phyloP scores from a whole-genome alignment of 2,329 filamentous ascomycete genomes.

The Colletotrichum spinosum region DNA sequence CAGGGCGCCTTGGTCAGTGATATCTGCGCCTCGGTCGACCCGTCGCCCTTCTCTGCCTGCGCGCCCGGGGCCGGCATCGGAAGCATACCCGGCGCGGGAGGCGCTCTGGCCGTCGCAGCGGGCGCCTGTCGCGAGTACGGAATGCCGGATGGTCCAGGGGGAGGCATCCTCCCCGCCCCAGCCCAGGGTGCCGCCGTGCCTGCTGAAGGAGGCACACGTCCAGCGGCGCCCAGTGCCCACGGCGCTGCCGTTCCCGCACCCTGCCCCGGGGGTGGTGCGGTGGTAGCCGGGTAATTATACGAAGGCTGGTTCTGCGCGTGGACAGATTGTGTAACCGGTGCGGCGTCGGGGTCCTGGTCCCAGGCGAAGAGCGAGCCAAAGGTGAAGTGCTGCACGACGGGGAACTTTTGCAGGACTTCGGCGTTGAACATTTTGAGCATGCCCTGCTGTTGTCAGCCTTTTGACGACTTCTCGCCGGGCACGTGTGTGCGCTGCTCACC shows the following conservation, averaged over 20 bases:
- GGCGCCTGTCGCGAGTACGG: conserved; percentile 52
- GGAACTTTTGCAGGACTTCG: conserved; percentile 95
- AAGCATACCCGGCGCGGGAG: conserved; percentile 29
- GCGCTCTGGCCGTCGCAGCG: conserved; percentile 11
- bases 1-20: conserved; percentile 60
- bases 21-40: conserved; percentile 52
- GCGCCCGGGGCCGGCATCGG: conserved; percentile 36
- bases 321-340: conserved; percentile 58
- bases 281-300: conserved; percentile 39
- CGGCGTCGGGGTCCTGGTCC: conserved; percentile 74
- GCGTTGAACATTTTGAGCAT: conserved; percentile 99
- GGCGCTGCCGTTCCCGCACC: conserved; percentile 54
- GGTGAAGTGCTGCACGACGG: conserved; percentile 95
- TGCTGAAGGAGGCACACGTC: conserved; percentile 37
- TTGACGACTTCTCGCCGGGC: not conserved
- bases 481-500: conserved; percentile 48
- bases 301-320: conserved; percentile 69
- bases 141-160: conserved; percentile 47
- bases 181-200: conserved; percentile 60
- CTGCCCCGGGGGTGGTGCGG: conserved; percentile 41
- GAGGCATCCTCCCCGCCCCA: conserved; percentile 51
- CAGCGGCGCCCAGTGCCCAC: conserved; percentile 54
- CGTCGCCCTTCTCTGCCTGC: conserved; percentile 38
- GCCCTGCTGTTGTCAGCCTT: conserved; percentile 63
- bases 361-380: conserved; percentile 86